These are phyloP conservation scores for Quercus lobata DNA, from an alignment of 331 rosid genomes.

Conservation along the genomic window DNA sequence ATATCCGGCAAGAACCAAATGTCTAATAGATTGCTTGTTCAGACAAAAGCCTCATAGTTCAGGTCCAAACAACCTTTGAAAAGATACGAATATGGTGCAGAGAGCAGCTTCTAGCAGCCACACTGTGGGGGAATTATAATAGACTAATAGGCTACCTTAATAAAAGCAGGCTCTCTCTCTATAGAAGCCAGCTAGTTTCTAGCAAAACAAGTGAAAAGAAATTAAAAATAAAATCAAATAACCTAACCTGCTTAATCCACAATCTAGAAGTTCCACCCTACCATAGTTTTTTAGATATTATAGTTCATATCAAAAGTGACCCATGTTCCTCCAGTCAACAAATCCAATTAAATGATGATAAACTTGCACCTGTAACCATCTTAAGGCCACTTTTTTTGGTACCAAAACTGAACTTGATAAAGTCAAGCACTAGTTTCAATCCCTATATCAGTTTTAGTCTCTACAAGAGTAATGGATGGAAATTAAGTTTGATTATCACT, in stretches of 20 bases:
- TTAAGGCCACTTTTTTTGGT: slow-evolving; percentile 4
- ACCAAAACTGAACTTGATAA: slow-evolving; percentile 12
- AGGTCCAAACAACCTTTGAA: neutral
- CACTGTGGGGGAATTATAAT: neutral
- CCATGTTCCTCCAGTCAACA: slow-evolving; percentile 9
- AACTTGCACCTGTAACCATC: slow-evolving; percentile 15
- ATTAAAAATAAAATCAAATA: neutral
- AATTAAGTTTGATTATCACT: too few species aligned
- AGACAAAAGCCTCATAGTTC: neutral
- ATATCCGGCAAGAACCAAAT: neutral
- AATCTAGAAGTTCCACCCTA: slow-evolving; percentile 14
- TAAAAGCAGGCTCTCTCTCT: slow-evolving; percentile 8
- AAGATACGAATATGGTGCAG: neutral
- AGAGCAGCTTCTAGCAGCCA: slow-evolving; percentile 10
- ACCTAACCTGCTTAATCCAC: slow-evolving; percentile 6
- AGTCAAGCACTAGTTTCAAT: slow-evolving; percentile 26
- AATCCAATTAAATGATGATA: slow-evolving; percentile 9
- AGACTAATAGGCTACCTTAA: neutral
- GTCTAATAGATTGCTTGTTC: neutral
- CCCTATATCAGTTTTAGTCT: slow-evolving; percentile 25
- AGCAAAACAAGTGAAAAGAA: neutral
- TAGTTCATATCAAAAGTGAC: slow-evolving; percentile 8
- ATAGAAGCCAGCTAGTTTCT: slow-evolving; percentile 13
- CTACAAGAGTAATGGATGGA: slow-evolving; percentile 27
- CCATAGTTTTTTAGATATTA: slow-evolving; percentile 15